phyloP scores from a whole-genome alignment of 2,329 filamentous ascomycete genomes.

The Pseudogymnoascus sp. region DNA sequence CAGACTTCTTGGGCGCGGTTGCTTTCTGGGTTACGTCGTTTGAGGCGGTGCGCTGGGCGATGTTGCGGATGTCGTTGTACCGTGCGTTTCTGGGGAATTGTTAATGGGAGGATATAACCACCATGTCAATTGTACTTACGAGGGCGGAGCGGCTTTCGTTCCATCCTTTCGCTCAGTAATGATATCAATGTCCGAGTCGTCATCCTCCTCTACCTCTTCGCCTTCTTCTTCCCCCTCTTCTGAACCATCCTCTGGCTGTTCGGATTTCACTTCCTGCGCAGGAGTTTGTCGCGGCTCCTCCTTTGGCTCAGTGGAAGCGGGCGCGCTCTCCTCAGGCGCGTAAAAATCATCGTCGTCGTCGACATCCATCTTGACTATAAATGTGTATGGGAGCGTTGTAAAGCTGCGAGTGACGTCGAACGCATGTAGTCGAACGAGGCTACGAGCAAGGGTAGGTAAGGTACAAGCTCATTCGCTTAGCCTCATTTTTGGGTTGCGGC shows the following conservation, averaged over 20 bases:
- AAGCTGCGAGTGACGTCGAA: slow-evolving; percentile 10
- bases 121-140: slow-evolving; percentile 36
- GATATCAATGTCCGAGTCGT: slow-evolving; percentile 62
- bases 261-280: slow-evolving; percentile 24
- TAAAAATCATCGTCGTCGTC: slow-evolving; percentile 65
- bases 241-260: slow-evolving; percentile 27
- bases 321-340: slow-evolving; percentile 48
- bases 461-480: slow-evolving; percentile 10
- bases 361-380: slow-evolving; percentile 48
- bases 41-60: slow-evolving; percentile 51
- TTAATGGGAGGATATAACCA: slow-evolving; percentile 16
- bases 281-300: slow-evolving; percentile 20
- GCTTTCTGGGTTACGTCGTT: slow-evolving; percentile 44
- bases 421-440: not conserved
- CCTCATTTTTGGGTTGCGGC: slow-evolving; percentile 13
- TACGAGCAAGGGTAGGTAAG: slow-evolving; percentile 10
- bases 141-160: slow-evolving; percentile 50
- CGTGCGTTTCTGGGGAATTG: slow-evolving; percentile 45
- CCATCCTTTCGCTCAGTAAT: slow-evolving; percentile 62
- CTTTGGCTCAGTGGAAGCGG: slow-evolving; percentile 15
- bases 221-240: slow-evolving; percentile 30
- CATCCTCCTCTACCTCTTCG: slow-evolving; percentile 56
- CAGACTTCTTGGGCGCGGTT: slow-evolving; percentile 39
- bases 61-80: slow-evolving; percentile 60
- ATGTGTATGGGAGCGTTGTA: slow-evolving; percentile 12